Conservation (phyloP, 2,329 filamentous ascomycete genomes). For the Shiraia sp. region DNA sequence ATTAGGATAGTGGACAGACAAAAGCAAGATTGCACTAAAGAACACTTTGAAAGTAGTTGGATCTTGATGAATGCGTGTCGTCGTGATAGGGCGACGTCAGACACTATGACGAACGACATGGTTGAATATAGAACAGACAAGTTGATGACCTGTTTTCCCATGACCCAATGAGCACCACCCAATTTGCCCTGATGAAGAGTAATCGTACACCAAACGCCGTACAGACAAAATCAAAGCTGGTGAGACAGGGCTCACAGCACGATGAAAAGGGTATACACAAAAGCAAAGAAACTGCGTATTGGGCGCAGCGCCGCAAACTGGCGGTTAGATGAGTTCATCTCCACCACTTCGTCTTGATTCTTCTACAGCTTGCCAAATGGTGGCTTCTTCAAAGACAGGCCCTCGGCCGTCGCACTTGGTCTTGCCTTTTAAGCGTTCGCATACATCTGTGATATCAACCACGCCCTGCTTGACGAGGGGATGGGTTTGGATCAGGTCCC, state of each 20-base stretch:
- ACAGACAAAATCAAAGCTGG: neutral
- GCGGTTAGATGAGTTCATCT: slow-evolving; percentile 70
- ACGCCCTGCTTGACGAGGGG: slow-evolving; percentile 74
- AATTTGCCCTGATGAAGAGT: neutral
- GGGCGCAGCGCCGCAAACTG: no score
- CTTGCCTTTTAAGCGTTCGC: slow-evolving; percentile 72
- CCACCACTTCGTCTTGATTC: slow-evolving; percentile 75
- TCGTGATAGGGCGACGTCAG: no score
- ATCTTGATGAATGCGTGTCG: no score
- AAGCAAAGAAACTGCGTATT: slow-evolving; percentile 1
- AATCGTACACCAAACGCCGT: slow-evolving; percentile 2
- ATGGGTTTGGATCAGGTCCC: slow-evolving; percentile 86
- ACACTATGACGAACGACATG: no score
- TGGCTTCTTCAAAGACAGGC: slow-evolving; percentile 81
- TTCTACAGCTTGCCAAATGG: slow-evolving; percentile 74
- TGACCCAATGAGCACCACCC: no score
- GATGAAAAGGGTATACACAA: neutral
- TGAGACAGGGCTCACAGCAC: neutral
- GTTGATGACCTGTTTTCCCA: no score
- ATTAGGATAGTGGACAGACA: no score
- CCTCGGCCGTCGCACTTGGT: slow-evolving; percentile 84
- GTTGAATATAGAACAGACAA: no score
- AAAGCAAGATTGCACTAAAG: no score
- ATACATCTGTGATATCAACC: slow-evolving; percentile 81
- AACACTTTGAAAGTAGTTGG: no score